Conservation (phyloP, 2,329 filamentous ascomycete genomes). For the Orbilia oligospora region DNA sequence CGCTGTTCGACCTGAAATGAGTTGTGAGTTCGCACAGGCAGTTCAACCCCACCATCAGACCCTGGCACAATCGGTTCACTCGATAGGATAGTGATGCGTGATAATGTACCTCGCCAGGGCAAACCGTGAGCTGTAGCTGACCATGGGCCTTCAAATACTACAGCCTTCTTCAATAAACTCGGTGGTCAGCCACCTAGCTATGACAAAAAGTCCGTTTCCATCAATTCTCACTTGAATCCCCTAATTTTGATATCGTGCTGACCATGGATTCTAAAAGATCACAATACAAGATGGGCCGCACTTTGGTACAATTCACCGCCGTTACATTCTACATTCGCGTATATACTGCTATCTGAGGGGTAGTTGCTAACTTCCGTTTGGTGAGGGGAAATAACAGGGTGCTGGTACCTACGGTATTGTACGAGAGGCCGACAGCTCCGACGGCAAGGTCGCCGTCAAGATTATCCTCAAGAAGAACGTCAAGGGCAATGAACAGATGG, state of each 20-base stretch:
- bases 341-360: conserved; percentile 14
- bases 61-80: conserved; percentile 11
- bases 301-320: conserved; percentile 70
- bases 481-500: conserved; percentile 98
- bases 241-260: conserved; percentile 34
- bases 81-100: conserved; percentile 25
- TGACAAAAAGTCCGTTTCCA: conserved; percentile 85
- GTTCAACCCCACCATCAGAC: conserved; percentile 56
- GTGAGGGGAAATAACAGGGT: conserved; percentile 69
- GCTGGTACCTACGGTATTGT: conserved; percentile 99
- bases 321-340: conserved; percentile 9
- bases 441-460: conserved; percentile 93
- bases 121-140: conserved; percentile 26
- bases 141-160: conserved; percentile 12
- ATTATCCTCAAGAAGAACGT: conserved; percentile 99
- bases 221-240: conserved; percentile 7
- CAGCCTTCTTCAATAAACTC: conserved; percentile 62
- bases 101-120: conserved; percentile 28
- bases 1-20: conserved; percentile 47
- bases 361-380: conserved; percentile 24
- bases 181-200: conserved; percentile 75
- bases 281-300: conserved; percentile 92
- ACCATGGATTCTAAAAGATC: conserved; percentile 71
- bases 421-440: conserved; percentile 87
- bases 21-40: conserved; percentile 54